These are phyloP conservation scores for Balamuthia mandrillaris DNA, from an alignment of 208 protist species.

Conservation along the genomic window DNA sequence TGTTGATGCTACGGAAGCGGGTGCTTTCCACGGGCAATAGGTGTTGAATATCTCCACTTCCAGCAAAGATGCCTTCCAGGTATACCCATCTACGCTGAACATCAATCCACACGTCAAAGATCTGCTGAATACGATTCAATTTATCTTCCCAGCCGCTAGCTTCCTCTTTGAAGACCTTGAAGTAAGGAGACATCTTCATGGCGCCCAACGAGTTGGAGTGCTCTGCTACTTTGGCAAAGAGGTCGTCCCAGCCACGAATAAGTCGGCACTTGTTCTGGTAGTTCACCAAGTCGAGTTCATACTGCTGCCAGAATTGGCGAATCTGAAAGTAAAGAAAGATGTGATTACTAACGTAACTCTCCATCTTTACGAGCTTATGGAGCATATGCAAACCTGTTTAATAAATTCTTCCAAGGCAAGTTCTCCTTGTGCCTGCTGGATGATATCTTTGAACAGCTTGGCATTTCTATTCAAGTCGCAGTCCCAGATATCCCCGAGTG, in stretches of 20 bases:
- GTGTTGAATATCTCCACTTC: conserved; percentile 87
- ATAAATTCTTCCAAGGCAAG: conserved; percentile 83
- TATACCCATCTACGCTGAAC: conserved; percentile 97
- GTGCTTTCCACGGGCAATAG: conserved; percentile 90
- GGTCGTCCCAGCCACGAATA: conserved; percentile 93
- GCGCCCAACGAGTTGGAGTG: conserved; percentile 86
- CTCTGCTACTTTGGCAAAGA: conserved; percentile 89
- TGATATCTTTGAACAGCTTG: conserved; percentile 69
- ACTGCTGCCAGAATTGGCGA: conserved; percentile 84
- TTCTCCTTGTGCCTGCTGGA: conserved; percentile 78
- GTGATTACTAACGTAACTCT: too few species aligned
- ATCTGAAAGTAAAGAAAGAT: too few species aligned
- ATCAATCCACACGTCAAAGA: conserved; percentile 91
- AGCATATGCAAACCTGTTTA: too few species aligned
- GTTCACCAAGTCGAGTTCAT: conserved; percentile 86
- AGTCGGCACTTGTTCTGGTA: conserved; percentile 92
- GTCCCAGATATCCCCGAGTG: conserved; percentile 88
- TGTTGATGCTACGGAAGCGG: conserved; percentile 86
- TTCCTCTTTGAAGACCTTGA: conserved; percentile 83
- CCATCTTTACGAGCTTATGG: too few species aligned
- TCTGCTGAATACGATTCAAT: conserved; percentile 82
- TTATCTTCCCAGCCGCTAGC: conserved; percentile 84
- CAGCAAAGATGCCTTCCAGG: conserved; percentile 94
- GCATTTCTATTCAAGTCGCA: conserved; percentile 77
- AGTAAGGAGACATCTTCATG: conserved; percentile 95